Evolutionary conservation across 192 early-diverging fungal species (phyloP).

Genomic region (Geranomyces variabilis): DNA sequence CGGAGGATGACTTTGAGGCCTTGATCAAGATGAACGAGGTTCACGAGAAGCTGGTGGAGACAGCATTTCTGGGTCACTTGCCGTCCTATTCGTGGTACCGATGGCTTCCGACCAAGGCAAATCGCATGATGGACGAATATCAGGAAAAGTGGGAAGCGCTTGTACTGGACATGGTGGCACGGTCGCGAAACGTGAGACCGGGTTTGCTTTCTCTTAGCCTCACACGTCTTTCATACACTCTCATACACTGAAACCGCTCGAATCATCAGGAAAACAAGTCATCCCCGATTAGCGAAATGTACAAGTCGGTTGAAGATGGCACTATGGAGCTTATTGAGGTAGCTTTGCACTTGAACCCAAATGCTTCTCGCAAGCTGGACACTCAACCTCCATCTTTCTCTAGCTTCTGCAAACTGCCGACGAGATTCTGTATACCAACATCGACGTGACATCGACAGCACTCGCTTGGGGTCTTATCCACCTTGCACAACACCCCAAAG

Average conservation of each 20-base stretch:
- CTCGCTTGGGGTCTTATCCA: conserved; percentile 6
- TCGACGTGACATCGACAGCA: conserved; percentile 15
- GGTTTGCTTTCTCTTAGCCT: neutral
- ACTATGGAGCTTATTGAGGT: neutral
- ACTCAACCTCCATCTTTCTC: neutral
- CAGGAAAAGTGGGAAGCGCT: conserved; percentile 4
- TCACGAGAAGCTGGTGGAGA: conserved; percentile 16
- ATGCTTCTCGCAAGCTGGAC: neutral
- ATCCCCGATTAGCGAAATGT: conserved; percentile 9
- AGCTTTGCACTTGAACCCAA: conserved; percentile 2
- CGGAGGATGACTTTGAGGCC: no score
- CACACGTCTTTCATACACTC: neutral
- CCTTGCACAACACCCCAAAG: conserved; percentile 13
- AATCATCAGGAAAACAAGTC: neutral
- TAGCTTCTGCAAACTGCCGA: conserved; percentile 13
- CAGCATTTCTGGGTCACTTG: neutral
- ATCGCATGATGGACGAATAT: conserved; percentile 3
- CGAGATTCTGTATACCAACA: conserved; percentile 21
- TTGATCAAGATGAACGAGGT: conserved; percentile 7
- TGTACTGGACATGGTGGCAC: neutral
- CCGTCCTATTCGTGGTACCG: conserved; percentile 7
- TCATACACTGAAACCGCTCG: no score
- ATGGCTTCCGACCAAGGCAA: conserved; percentile 2
- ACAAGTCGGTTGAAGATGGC: conserved; percentile 13
- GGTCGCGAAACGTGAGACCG: conserved; percentile 9